Evolutionary conservation across 1,284 basidiomycete genomes (phyloP), one percentile per base, ranked within the genome.

Genomic region (Leccinum holopus): DNA sequence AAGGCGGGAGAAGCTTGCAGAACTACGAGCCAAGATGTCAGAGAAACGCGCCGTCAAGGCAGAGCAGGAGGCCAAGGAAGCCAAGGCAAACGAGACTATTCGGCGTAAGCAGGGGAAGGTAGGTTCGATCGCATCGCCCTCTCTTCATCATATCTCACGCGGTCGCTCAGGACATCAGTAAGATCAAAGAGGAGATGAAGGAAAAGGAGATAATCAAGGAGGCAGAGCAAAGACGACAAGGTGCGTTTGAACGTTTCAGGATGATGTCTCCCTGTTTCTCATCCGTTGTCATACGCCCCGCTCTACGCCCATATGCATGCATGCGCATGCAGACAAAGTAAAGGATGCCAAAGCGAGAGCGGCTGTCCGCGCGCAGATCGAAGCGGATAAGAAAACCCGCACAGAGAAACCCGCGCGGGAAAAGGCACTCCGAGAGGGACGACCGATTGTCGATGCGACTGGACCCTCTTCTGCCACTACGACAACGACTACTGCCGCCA

Each of bases 281-380:
- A 21, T 49, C 18, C 44, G 11, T 47, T 18, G 39, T 21, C 44
- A 12, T 8, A 8, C 18, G 32, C 11, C 25, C 12, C 21, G 16
- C 21, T 51, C 60, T 44, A 58, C 52, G 33, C 28, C 12, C 35
- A 11, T 47, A 44, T 35, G 9, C 49, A 16, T 44, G 41, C 16
- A 41, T 12, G 35, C 35, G 35, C n/a, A 37, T 32, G 35, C 51
- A 60, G 94, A 96, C 69, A 97, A 97, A 79, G 70, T 92, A 47
- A 91, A 91, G 59, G 95, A 97, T 58, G 87, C 86, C 32, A 88
- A 87, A 72, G 95, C 94, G 1, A 87, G 81, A 64, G 92, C 91
- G 3, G 91, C 91, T 3, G 82, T 97, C 70, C 94, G 93, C 73
- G 92, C 90, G 0, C 94, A 97, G 75, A 97, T 98, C 67, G 95